Percentiles rank a stretch among this genome's conserved stretches.
These are phyloP conservation scores for Lasiodiplodia gonubiensis DNA, from an alignment of 2,329 filamentous ascomycete genomes.

Conservation along the genomic window DNA sequence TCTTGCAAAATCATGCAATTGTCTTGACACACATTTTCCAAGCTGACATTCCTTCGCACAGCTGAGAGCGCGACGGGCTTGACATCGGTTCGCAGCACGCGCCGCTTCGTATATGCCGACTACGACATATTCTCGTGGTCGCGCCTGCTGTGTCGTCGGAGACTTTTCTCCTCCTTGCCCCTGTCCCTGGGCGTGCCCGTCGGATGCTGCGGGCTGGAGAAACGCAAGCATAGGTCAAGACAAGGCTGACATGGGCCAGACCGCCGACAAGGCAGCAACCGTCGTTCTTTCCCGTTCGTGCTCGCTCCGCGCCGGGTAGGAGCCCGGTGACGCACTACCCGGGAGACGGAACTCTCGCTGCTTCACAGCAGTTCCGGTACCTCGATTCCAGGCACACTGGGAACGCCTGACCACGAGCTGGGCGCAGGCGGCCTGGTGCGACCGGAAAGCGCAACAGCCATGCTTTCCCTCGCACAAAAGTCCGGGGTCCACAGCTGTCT, in stretches of 20 bases:
- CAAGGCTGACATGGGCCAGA: neutral
- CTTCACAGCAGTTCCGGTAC: neutral
- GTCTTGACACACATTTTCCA: neutral
- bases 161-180: neutral
- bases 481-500: neutral
- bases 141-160: constrained; percentile 12
- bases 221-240: neutral
- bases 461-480: neutral
- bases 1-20: neutral
- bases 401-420: constrained; percentile 6
- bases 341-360: neutral
- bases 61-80: constrained; percentile 1
- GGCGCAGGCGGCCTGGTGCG: neutral
- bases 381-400: neutral
- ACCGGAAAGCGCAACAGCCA: neutral
- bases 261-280: neutral
- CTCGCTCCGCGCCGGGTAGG: neutral
- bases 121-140: neutral
- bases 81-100: neutral
- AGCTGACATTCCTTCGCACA: constrained; percentile 7
- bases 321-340: neutral
- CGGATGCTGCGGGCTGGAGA: neutral
- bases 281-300: neutral
- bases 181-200: neutral
- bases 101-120: constrained; percentile 26